These are phyloP conservation scores for Hypocreales sp. DNA, from an alignment of 2,329 filamentous ascomycete species.

Conservation along the genomic window DNA sequence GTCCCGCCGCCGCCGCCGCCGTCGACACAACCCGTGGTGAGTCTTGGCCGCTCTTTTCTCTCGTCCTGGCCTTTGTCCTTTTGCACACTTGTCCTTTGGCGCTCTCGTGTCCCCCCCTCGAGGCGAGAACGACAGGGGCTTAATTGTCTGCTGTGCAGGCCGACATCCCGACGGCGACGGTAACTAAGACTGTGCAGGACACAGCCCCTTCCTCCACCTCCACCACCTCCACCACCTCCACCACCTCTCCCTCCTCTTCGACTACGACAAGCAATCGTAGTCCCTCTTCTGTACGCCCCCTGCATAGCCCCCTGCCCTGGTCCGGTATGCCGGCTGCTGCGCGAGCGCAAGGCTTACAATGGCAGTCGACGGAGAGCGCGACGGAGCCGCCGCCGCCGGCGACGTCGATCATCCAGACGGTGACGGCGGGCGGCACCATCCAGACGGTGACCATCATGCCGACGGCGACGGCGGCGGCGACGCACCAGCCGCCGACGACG, in stretches of 20 bases:
- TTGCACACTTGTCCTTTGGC: background rate
- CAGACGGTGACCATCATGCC: conserved; percentile 39
- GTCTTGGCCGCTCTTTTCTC: conserved; percentile 5
- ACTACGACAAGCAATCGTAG: conserved; percentile 8
- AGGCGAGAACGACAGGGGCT: conserved; percentile 5
- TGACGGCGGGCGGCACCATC: conserved; percentile 37
- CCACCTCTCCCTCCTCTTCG: too few relatives aligned
- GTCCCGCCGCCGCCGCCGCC: conserved; percentile 8
- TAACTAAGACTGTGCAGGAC: conserved; percentile 19
- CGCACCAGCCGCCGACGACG: too few relatives aligned
- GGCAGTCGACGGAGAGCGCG: conserved; percentile 1
- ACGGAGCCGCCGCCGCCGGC: background rate
- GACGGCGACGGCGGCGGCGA: conserved; percentile 11
- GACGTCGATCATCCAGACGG: conserved; percentile 28
- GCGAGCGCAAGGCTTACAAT: too few relatives aligned
- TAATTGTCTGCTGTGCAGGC: conserved; percentile 13
- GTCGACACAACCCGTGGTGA: conserved; percentile 9
- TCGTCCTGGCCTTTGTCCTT: background rate
- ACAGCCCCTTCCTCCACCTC: conserved; percentile 11
- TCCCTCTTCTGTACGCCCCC: conserved; percentile 22
- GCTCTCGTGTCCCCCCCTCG: background rate
- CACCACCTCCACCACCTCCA: conserved; percentile 10
- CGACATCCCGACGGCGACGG: conserved; percentile 12
- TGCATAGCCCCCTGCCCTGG: too few relatives aligned
- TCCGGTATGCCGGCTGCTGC: too few relatives aligned